Evolutionary conservation across 2,329 filamentous ascomycete genomes (phyloP), one percentile per base, ranked within the genome.

Genomic region (Exophiala xenobiotica): DNA sequence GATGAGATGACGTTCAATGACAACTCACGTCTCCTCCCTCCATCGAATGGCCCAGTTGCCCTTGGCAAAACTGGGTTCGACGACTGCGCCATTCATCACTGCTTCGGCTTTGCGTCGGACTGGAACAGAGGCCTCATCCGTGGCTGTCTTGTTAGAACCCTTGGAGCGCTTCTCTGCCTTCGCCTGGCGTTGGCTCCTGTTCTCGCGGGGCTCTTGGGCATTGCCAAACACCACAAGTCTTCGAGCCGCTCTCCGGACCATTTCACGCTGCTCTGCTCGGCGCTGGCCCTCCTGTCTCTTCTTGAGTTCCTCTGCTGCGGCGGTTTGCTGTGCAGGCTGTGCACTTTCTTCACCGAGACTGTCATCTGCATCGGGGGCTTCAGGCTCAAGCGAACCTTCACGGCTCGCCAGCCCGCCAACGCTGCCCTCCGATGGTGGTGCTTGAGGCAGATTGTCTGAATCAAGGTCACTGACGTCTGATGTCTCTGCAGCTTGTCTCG

Each of bases 51-150:
- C 72, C 80, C 79, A 84, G 39, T 83, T 75, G 0, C 80, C 80
- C 57, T 83, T 85, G 0, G 80, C 80, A 64, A 78, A 84, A 51
- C 77, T 79, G 3, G 78, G 74, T 62, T 84, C 81, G 0, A 83
- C 79, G 3, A 83, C 77, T 38, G 72, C 73, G 1, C 78, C 78
- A 33, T 74, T 70, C 79, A 83, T 82, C 2, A 83, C 68, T 6
- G 79, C 80, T 64, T 84, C 81, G 51, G 79, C 82, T 57, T 78
- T 74, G 49, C 72, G 71, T 54, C 65, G 41, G 16, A 6, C 26
- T 24, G 18, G 29, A 8, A 22, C 40, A 18, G 31, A 22, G 4
- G 24, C n/a, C 12, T 37, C 29, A 19, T 40, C 31, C 19, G 16
- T 47, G 5, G 9, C 39, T 33, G 12, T 18, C 16, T 50, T 22